Percentiles rank a stretch among this genome's conserved stretches.
phyloP scores from a whole-genome alignment of 1,139 yeast species.

The Kodamaea sp. region DNA sequence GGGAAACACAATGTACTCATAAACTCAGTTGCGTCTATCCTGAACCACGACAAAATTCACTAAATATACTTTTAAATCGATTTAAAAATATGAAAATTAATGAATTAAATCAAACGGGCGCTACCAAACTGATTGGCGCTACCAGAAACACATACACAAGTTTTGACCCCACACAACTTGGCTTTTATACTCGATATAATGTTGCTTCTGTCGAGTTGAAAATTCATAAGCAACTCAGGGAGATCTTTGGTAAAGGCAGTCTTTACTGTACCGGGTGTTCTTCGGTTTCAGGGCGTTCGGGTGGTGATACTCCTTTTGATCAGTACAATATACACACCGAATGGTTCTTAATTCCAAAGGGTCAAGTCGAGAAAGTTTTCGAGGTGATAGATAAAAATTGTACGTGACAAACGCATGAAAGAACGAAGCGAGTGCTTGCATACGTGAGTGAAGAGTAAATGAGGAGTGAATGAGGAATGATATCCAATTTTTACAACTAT shows the following conservation, averaged over 20 bases:
- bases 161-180: slow-evolving; percentile 15
- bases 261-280: slow-evolving; percentile 41
- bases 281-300: background rate
- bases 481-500: no score
- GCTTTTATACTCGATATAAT: slow-evolving; percentile 28
- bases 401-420: no score
- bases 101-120: background rate
- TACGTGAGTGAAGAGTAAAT: no score
- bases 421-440: no score
- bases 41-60: background rate
- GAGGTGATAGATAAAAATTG: slow-evolving; percentile 35
- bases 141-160: no score
- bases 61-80: slow-evolving; percentile 1
- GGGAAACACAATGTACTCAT: slow-evolving; percentile 55
- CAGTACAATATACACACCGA: slow-evolving; percentile 46
- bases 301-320: slow-evolving; percentile 5
- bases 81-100: background rate
- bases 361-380: slow-evolving; percentile 36
- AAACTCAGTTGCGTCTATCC: slow-evolving; percentile 38
- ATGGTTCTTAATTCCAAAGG: slow-evolving; percentile 56
- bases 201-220: slow-evolving; percentile 37
- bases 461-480: no score
- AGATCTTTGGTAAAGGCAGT: slow-evolving; percentile 41
- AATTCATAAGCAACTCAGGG: slow-evolving; percentile 37
- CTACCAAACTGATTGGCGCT: background rate